Evolutionary conservation across 139 green algal species (phyloP).

Genomic region (Tetradesmus obliquus): DNA sequence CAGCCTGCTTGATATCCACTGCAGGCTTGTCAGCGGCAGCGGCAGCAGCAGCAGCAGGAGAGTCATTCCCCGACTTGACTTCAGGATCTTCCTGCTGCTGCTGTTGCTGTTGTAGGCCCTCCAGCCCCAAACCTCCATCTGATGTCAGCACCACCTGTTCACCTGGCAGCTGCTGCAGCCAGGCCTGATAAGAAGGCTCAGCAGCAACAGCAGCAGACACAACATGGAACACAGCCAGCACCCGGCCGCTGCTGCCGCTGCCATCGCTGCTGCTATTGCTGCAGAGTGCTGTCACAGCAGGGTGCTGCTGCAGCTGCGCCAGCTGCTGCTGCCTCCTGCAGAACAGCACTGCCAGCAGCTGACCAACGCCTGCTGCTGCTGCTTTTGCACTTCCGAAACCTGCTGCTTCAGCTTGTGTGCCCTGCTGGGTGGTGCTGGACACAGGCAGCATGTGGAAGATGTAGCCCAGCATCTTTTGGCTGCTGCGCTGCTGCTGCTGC

Average conservation of each 20-base stretch:
- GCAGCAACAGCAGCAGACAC: conserved; percentile 4
- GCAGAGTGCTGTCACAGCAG: conserved; percentile 24
- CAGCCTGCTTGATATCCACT: neutral
- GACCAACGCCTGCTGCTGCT: neutral
- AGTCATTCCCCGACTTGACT: too few relatives aligned
- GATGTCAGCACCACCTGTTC: conserved; percentile 46
- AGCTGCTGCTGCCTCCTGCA: conserved; percentile 38
- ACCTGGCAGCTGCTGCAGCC: conserved; percentile 49
- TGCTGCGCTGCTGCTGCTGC: conserved; percentile 14
- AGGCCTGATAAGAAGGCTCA: conserved; percentile 5
- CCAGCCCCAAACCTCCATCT: neutral
- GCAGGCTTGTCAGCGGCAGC: neutral
- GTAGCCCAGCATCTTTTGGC: neutral
- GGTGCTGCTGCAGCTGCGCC: conserved; percentile 49
- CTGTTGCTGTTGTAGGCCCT: conserved; percentile 21
- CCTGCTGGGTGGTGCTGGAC: neutral
- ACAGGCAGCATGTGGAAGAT: conserved; percentile 27
- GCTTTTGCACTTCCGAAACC: neutral
- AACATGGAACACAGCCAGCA: conserved; percentile 55
- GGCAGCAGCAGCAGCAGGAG: neutral
- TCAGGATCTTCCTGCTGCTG: neutral
- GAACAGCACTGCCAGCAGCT: conserved; percentile 50
- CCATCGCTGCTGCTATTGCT: conserved; percentile 27
- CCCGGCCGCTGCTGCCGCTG: neutral
- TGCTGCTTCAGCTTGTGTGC: conserved; percentile 22